Evolutionary conservation across 192 early-diverging fungal species (phyloP), one percentile per base, ranked within the genome.

Genomic region (Linderina pennispora): DNA sequence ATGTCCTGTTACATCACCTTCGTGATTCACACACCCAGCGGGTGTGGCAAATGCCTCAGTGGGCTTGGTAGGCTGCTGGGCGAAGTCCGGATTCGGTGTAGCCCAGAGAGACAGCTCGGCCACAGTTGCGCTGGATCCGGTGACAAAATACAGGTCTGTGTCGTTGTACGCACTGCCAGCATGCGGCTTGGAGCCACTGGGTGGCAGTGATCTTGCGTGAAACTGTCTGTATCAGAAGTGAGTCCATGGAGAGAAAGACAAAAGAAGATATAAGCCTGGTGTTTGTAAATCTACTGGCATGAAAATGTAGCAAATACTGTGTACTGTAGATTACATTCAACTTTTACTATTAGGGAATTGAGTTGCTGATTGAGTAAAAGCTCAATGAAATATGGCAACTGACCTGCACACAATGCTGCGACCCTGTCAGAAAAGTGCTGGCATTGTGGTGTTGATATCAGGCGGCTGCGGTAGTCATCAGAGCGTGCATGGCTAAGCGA

Each of bases 81-180:
- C 5, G 28, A 31, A 67, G 45, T 74, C 71, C 0, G 62, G 71
- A 33, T 67, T 67, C 8, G 10, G 37, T 10, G 71, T 63, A 8
- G 58, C 62, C 71, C 71, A 74, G n/a, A 74, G 56, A 7, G 56
- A 45, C 4, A 74, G 55, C 59, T 74, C 71, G 25, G 61, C 50
- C 48, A 58, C 50, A 19, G 58, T 63, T 40, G 28, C 64, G 20
- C 59, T 44, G 9, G 63, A 62, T 6, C 70, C 70, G 0, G 50
- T 66, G 3, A 62, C 49, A 40, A 74, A 74, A 24, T 55, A 37
- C 13, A 63, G 45, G 1, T 58, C 52, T 0, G 63, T 61, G 48
- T 74, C 70, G 13, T 58, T 66, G 49, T 66, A 74, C 4, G 70
- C 63, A 39, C 22, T 47, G 21, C 70, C 70, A 0, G 58, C 70